These are phyloP conservation scores for Dactylellina sp. DNA, from an alignment of 2,329 filamentous ascomycete species.

Conservation along the genomic window DNA sequence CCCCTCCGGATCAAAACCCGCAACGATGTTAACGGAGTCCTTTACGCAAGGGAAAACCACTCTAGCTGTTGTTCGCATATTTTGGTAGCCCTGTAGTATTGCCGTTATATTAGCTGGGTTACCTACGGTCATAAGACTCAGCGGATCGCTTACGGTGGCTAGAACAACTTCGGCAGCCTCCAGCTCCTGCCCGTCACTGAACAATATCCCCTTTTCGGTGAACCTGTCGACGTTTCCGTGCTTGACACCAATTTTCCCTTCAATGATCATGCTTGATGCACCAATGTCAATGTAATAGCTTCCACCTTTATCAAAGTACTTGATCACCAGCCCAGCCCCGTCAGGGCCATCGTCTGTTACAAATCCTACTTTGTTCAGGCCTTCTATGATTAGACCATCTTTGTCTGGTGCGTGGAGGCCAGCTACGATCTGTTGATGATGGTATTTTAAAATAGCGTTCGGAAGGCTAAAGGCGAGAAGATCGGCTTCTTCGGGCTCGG, in stretches of 20 bases:
- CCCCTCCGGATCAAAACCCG: slow-evolving; percentile 71
- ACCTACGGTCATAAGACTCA: neutral
- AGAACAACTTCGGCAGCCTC: slow-evolving; percentile 74
- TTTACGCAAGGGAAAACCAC: slow-evolving; percentile 72
- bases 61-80: slow-evolving; percentile 75
- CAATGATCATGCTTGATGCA: slow-evolving; percentile 71
- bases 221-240: slow-evolving; percentile 70
- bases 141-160: slow-evolving; percentile 66
- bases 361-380: slow-evolving; percentile 72
- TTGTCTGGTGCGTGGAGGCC: slow-evolving; percentile 52
- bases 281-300: slow-evolving; percentile 80
- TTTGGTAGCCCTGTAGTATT: slow-evolving; percentile 69
- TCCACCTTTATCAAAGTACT: slow-evolving; percentile 75
- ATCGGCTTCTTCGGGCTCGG: slow-evolving; percentile 75
- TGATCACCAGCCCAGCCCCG: slow-evolving; percentile 70
- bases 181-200: slow-evolving; percentile 70
- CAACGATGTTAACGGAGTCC: slow-evolving; percentile 71
- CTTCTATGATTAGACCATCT: slow-evolving; percentile 64
- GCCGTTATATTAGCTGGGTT: slow-evolving; percentile 47
- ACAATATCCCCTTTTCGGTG: slow-evolving; percentile 65
- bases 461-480: slow-evolving; percentile 72
- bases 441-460: slow-evolving; percentile 71
- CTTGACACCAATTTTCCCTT: slow-evolving; percentile 74
- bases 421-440: slow-evolving; percentile 64
- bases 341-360: slow-evolving; percentile 71